phyloP scores from a whole-genome alignment of 73 alveolate genomes.

The Paramecium sexaurelia region DNA sequence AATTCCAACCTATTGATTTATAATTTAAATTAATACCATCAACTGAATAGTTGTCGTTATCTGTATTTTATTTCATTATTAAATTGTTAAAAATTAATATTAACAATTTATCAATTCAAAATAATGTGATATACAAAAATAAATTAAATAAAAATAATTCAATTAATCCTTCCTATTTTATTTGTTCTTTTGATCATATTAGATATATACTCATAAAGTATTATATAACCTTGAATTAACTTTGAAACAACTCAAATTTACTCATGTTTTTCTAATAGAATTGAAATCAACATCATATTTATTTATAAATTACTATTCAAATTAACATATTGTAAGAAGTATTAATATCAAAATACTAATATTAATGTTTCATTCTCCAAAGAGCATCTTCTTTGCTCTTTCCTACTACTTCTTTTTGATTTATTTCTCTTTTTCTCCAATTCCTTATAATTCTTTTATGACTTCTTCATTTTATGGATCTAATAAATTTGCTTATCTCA shows the following conservation, averaged over 20 bases:
- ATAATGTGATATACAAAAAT: background rate
- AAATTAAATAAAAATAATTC: background rate
- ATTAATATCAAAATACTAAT: background rate
- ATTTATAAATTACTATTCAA: background rate
- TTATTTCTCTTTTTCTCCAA: background rate
- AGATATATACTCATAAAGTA: background rate
- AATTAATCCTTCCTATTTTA: background rate
- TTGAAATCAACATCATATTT: background rate
- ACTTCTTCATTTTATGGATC: conserved; percentile 38
- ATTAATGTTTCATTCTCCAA: conserved; percentile 39
- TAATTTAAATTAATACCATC: conserved; percentile 1
- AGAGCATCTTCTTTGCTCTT: conserved; percentile 48
- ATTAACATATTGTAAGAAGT: background rate
- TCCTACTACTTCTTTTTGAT: conserved; percentile 26
- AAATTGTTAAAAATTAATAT: background rate
- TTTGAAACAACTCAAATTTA: background rate
- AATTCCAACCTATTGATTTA: background rate
- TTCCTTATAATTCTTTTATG: background rate
- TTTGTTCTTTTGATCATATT: background rate
- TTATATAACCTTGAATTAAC: background rate
- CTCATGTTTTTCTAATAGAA: too few relatives aligned
- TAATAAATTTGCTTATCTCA: background rate
- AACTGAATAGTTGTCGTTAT: conserved; percentile 24
- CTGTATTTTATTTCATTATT: background rate
- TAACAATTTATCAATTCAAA: background rate